A percentile compares a stretch with the other conserved stretches of the same genome.
Conservation (phyloP, 1,284 basidiomycete species). For the Tilletia indica region DNA sequence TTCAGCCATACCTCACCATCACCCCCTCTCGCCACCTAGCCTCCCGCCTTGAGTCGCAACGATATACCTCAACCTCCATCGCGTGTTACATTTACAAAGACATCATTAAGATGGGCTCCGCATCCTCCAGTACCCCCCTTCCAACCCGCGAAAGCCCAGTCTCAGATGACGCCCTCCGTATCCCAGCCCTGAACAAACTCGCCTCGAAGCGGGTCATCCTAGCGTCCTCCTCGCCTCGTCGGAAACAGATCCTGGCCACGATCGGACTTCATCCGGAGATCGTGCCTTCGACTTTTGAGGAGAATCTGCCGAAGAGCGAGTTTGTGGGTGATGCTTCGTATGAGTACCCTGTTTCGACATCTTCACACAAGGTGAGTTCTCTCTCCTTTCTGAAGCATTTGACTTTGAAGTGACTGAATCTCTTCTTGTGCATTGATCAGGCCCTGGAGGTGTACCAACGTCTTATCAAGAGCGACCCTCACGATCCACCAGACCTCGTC, state of each 20-base stretch:
- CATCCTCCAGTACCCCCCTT: neutral
- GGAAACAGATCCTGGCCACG: conserved; percentile 46
- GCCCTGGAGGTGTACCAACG: conserved; percentile 55
- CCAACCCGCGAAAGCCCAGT: neutral
- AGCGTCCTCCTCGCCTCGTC: conserved; percentile 45
- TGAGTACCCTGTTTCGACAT: conserved; percentile 91
- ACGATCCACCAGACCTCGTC: conserved; percentile 77
- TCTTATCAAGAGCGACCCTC: conserved; percentile 31
- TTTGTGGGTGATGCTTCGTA: conserved; percentile 70
- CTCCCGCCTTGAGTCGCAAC: too few relatives aligned
- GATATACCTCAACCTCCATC: too few relatives aligned
- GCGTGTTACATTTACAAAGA: neutral
- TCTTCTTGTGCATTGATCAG: conserved; percentile 16
- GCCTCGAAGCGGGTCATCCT: conserved; percentile 48
- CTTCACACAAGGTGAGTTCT: conserved; percentile 69
- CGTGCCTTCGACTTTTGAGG: conserved; percentile 81
- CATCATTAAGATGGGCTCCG: conserved; percentile 1
- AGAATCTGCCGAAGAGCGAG: conserved; percentile 70
- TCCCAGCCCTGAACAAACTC: conserved; percentile 39
- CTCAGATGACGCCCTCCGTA: neutral
- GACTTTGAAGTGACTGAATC: too few relatives aligned
- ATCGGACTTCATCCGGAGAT: conserved; percentile 74
- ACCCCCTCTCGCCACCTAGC: too few relatives aligned
- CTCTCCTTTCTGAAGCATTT: neutral
- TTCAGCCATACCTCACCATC: too few relatives aligned